phyloP scores from a whole-genome alignment of 2,329 filamentous ascomycete species.

The Ophiostoma tasmaniense region DNA sequence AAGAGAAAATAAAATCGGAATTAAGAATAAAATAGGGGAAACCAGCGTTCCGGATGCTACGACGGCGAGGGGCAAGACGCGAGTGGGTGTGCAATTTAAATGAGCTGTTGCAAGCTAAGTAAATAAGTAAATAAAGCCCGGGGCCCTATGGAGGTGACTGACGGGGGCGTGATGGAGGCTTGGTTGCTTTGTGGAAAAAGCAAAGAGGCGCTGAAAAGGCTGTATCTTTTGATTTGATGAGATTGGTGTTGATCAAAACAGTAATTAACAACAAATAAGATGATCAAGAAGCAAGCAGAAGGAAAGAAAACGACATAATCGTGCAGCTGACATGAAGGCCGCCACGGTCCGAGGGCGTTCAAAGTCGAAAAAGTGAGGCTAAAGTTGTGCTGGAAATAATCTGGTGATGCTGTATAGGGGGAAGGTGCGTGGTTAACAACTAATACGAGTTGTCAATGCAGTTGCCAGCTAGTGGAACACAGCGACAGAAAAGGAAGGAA shows the following conservation, averaged over 20 bases:
- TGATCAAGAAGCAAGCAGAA: neutral
- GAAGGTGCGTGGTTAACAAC: neutral
- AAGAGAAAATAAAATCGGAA: neutral
- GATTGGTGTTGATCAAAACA: neutral
- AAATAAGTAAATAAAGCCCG: neutral
- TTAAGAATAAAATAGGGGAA: slow-evolving; percentile 12
- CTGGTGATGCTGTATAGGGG: neutral
- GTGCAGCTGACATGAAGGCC: neutral
- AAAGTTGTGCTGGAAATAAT: neutral
- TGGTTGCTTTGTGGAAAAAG: neutral
- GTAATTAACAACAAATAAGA: neutral
- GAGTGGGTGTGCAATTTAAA: slow-evolving; percentile 13
- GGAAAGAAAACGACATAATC: neutral
- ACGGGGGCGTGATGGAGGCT: neutral
- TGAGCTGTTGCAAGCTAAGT: slow-evolving; percentile 1
- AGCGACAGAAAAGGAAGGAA: neutral
- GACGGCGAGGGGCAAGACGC: slow-evolving; percentile 15
- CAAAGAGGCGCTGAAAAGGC: neutral
- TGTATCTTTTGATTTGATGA: neutral
- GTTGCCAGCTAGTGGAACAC: neutral
- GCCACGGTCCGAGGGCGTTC: neutral
- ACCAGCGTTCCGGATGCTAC: slow-evolving; percentile 13
- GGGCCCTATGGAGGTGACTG: neutral
- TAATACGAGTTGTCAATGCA: neutral
- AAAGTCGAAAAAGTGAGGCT: neutral